A percentile compares a stretch with the other conserved stretches of the same genome.
phyloP scores from a whole-genome alignment of 345 rosid genomes.

The Hibiscus mutabilis region DNA sequence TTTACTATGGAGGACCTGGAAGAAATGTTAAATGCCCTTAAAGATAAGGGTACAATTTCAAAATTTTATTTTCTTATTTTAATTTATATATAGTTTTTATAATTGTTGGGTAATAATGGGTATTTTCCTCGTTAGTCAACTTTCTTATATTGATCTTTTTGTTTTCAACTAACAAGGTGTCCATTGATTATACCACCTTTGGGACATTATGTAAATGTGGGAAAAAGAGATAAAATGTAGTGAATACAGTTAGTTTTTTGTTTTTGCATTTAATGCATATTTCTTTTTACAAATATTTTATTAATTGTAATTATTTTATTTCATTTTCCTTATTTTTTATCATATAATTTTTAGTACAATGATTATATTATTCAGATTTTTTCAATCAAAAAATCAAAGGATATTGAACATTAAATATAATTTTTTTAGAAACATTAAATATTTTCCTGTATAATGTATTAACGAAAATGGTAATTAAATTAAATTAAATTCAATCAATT shows the following conservation, averaged over 20 bases:
- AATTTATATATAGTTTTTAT: constrained; percentile 5
- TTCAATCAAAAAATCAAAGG: too few relatives aligned
- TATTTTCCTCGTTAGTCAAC: constrained; percentile 24
- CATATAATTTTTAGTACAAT: too few relatives aligned
- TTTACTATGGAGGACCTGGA: constrained; percentile 97
- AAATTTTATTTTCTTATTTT: not conserved
- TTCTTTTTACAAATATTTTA: too few relatives aligned
- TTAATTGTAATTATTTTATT: too few relatives aligned
- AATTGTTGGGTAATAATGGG: constrained; percentile 30
- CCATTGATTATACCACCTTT: constrained; percentile 26
- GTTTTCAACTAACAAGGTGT: constrained; percentile 28
- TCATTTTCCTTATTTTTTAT: too few relatives aligned
- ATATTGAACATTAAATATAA: too few relatives aligned
- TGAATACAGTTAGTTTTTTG: constrained; percentile 20
- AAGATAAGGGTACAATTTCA: constrained; percentile 17
- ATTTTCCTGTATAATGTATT: too few relatives aligned
- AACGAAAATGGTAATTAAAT: too few relatives aligned
- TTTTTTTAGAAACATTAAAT: too few relatives aligned
- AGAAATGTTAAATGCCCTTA: constrained; percentile 78
- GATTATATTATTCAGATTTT: too few relatives aligned
- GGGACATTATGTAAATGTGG: constrained; percentile 33
- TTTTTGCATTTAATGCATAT: too few relatives aligned
- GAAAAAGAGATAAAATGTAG: constrained; percentile 14
- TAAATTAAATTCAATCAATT: too few relatives aligned
- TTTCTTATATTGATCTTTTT: not conserved